phyloP scores from a whole-genome alignment of 768 basidiomycete species.

The Daedaleopsis nitida region DNA sequence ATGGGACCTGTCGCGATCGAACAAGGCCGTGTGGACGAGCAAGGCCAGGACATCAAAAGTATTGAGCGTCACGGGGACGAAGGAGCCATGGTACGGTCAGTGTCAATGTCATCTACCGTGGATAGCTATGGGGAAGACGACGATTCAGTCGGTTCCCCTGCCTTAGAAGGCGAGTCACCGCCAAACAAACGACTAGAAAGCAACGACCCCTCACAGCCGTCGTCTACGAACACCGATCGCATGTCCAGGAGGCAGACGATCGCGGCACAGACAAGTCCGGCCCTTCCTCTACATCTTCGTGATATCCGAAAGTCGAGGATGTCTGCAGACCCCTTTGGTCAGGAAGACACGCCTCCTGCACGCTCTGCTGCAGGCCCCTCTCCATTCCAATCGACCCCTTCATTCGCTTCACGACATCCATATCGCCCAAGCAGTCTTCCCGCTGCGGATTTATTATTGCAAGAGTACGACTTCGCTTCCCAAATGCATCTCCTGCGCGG shows the following conservation, averaged over 20 bases:
- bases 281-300: slow-evolving; percentile 64
- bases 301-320: slow-evolving; percentile 53
- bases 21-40: slow-evolving; percentile 80
- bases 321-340: slow-evolving; percentile 77
- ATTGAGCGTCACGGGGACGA: slow-evolving; percentile 51
- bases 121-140: slow-evolving; percentile 35
- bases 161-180: slow-evolving; percentile 36
- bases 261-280: slow-evolving; percentile 73
- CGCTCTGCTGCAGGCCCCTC: slow-evolving; percentile 38
- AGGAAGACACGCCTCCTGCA: slow-evolving; percentile 46
- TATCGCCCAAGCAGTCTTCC: slow-evolving; percentile 46
- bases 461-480: slow-evolving; percentile 64
- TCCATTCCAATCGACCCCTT: slow-evolving; percentile 74
- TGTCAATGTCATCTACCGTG: slow-evolving; percentile 27
- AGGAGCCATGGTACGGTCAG: slow-evolving; percentile 24
- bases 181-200: not conserved
- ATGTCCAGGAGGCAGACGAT: slow-evolving; percentile 46
- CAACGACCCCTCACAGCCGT: not conserved
- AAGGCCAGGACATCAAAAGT: slow-evolving; percentile 50
- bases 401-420: slow-evolving; percentile 53
- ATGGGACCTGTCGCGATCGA: slow-evolving; percentile 86
- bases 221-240: not conserved
- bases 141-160: slow-evolving; percentile 43
- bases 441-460: slow-evolving; percentile 58
- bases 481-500: slow-evolving; percentile 77